Conservation (phyloP, 2,329 filamentous ascomycete species). For the Aureobasidium pullulans region DNA sequence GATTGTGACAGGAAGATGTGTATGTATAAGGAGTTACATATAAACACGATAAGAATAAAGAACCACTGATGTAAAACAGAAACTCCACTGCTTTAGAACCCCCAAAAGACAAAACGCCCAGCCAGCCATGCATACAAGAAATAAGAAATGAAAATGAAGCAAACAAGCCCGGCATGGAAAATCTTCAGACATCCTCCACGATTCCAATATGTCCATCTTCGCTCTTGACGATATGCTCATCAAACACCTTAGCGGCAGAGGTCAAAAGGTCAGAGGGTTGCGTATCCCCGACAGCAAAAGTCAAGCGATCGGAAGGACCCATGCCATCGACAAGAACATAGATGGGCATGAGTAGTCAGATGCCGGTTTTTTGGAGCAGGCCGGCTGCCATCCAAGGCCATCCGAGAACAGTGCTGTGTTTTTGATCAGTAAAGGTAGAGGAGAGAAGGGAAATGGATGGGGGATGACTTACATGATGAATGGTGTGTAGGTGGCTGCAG, state of each 20-base stretch:
- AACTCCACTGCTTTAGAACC: too few relatives aligned
- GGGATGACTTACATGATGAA: neutral
- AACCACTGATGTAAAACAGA: too few relatives aligned
- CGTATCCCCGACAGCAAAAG: neutral
- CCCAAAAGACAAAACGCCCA: too few relatives aligned
- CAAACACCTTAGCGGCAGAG: neutral
- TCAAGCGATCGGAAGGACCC: neutral
- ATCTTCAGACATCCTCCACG: neutral
- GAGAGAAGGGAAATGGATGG: neutral
- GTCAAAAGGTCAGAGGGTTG: neutral
- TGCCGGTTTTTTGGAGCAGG: neutral
- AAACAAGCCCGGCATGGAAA: too few relatives aligned
- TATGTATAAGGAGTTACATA: too few relatives aligned
- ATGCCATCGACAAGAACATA: neutral
- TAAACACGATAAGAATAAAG: too few relatives aligned
- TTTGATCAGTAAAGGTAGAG: neutral
- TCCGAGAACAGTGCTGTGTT: neutral
- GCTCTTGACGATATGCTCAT: neutral
- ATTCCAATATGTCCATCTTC: neutral
- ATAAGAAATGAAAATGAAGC: too few relatives aligned
- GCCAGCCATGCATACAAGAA: too few relatives aligned
- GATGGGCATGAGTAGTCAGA: conserved; percentile 2
- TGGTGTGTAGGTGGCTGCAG: neutral
- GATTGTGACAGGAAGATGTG: too few relatives aligned
- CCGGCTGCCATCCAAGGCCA: neutral